These are phyloP conservation scores for Solanum phureja DNA, from an alignment of 257 asterid genomes.

Conservation along the genomic window DNA sequence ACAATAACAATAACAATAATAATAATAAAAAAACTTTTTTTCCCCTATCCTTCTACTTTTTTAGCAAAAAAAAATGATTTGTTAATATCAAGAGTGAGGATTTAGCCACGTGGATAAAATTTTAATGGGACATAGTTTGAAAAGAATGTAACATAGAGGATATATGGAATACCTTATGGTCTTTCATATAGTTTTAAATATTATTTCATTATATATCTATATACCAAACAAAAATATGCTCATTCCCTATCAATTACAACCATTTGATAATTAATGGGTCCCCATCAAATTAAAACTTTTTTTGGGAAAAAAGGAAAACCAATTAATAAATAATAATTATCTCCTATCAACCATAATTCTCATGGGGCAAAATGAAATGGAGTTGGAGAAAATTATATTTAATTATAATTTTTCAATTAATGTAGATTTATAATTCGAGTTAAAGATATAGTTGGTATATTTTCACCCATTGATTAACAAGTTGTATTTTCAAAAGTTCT, in stretches of 20 bases:
- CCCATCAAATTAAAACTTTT: neutral
- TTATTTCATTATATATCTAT: neutral
- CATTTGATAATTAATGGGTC: slow-evolving; percentile 4
- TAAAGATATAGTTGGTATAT: neutral
- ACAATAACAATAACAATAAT: neutral
- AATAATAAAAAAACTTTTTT: neutral
- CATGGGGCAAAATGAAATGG: neutral
- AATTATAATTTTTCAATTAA: neutral
- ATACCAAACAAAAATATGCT: neutral
- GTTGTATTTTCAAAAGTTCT: neutral
- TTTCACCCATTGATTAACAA: neutral
- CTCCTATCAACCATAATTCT: neutral
- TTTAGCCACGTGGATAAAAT: slow-evolving; percentile 6
- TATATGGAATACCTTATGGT: neutral
- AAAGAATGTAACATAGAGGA: slow-evolving; percentile 14
- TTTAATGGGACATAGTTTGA: slow-evolving; percentile 18
- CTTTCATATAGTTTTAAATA: neutral
- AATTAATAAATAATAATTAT: neutral
- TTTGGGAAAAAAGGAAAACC: neutral
- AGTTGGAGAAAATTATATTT: neutral
- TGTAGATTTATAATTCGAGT: neutral
- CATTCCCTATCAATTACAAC: slow-evolving; percentile 9
- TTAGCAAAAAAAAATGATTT: neutral
- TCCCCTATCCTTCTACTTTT: neutral
- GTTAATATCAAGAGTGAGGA: neutral